These are phyloP conservation scores for cucumber (Cucumis sativus) DNA, from an alignment of 306 rosid genomes.

Conservation along the genomic window Cucumber_9930_V3 NC_026660.2:26451501-26452000, in stretches of 20 bases:
- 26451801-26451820: not conserved
- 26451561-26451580: not conserved
- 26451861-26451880: not conserved
- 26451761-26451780: not conserved
- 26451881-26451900: not conserved
- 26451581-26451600: not conserved
- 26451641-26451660: not conserved
- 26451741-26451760: not conserved
- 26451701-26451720: not conserved
- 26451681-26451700: not conserved
- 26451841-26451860: not conserved
- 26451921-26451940: not conserved
- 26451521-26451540: not conserved
- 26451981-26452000: constrained; percentile 5
- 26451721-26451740: not conserved
- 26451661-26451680: constrained; percentile 2
- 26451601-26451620: not conserved
- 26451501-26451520: constrained; percentile 1
- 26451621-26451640: constrained; percentile 1
- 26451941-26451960: constrained; percentile 12
- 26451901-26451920: not conserved
- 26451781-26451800: not conserved
- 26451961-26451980: not conserved
- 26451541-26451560: not conserved
- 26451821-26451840: not conserved